A percentile compares a stretch with the other conserved stretches of the same genome.
phyloP scores from a whole-genome alignment of 106 monocot species.

The Triglochin maritima region DNA sequence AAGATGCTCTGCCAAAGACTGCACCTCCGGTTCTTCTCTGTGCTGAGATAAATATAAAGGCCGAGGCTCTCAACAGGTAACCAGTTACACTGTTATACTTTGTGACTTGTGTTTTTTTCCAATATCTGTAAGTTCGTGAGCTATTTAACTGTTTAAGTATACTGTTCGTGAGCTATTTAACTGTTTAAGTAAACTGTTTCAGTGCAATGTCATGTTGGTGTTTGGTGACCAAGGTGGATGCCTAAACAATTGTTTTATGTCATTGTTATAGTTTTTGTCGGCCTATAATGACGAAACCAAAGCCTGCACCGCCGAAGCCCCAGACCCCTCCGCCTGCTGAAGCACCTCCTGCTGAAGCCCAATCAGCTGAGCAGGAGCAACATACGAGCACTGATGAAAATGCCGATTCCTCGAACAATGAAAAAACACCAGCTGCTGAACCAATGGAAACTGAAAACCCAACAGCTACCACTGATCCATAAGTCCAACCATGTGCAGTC shows the following conservation, averaged over 20 bases:
- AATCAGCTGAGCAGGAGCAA: slow-evolving; percentile 17
- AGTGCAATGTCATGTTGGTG: background rate
- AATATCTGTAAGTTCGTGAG: too few relatives aligned
- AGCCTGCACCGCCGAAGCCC: slow-evolving; percentile 67
- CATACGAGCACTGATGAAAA: slow-evolving; percentile 11
- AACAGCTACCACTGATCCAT: slow-evolving; percentile 8
- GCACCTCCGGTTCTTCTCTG: slow-evolving; percentile 47
- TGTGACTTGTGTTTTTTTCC: too few relatives aligned
- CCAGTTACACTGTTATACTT: too few relatives aligned
- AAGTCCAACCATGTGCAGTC: background rate
- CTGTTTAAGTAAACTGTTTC: background rate
- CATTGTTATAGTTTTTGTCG: slow-evolving; percentile 53
- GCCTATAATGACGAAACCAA: slow-evolving; percentile 91
- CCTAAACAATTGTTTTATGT: background rate
- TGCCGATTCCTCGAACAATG: slow-evolving; percentile 6
- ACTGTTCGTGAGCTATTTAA: too few relatives aligned
- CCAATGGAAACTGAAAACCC: slow-evolving; percentile 58
- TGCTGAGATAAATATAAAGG: slow-evolving; percentile 56
- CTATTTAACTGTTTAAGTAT: too few relatives aligned
- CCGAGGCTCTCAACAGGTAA: slow-evolving; percentile 77
- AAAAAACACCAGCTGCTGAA: slow-evolving; percentile 9
- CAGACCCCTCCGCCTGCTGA: slow-evolving; percentile 51
- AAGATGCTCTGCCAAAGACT: slow-evolving; percentile 66
- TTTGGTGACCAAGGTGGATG: background rate
- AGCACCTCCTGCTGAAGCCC: slow-evolving; percentile 21